A percentile compares a stretch with the other conserved stretches of the same genome.
Conservation (phyloP, 2,329 filamentous ascomycete species). For the Cordyceps javanica region DNA sequence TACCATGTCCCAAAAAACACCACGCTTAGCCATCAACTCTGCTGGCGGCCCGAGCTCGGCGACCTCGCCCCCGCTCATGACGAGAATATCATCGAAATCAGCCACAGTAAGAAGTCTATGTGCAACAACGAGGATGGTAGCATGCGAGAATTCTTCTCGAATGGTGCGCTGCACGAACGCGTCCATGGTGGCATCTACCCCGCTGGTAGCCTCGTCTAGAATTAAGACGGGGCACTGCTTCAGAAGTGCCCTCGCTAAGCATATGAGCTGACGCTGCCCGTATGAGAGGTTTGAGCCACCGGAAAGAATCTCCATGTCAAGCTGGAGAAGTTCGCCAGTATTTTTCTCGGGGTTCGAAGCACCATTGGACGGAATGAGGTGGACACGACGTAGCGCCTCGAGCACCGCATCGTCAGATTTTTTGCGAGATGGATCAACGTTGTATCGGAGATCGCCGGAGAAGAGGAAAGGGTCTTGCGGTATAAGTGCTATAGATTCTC, state of each 20-base stretch:
- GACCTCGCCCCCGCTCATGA: slow-evolving; percentile 8
- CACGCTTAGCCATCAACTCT: neutral
- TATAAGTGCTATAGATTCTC: neutral
- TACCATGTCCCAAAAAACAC: slow-evolving; percentile 11
- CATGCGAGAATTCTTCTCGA: neutral
- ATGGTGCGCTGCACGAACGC: slow-evolving; percentile 8
- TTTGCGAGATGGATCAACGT: neutral
- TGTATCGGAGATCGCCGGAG: slow-evolving; percentile 6
- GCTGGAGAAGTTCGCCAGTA: neutral
- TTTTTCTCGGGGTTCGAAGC: neutral
- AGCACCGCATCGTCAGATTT: neutral
- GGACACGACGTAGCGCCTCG: neutral
- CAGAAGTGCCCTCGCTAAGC: slow-evolving; percentile 11
- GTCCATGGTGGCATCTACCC: slow-evolving; percentile 9
- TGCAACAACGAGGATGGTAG: slow-evolving; percentile 12
- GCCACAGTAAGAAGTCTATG: slow-evolving; percentile 10
- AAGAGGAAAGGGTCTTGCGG: slow-evolving; percentile 14
- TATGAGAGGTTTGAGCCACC: slow-evolving; percentile 6
- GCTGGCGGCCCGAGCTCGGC: slow-evolving; percentile 3
- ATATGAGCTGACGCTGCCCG: slow-evolving; percentile 13
- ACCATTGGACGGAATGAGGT: neutral
- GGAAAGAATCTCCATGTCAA: neutral
- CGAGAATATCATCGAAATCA: slow-evolving; percentile 9
- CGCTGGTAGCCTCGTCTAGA: slow-evolving; percentile 14
- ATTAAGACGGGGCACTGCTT: slow-evolving; percentile 2